phyloP scores from a whole-genome alignment of 2,329 filamentous ascomycete genomes.

The Phialophora verrucosa region DNA sequence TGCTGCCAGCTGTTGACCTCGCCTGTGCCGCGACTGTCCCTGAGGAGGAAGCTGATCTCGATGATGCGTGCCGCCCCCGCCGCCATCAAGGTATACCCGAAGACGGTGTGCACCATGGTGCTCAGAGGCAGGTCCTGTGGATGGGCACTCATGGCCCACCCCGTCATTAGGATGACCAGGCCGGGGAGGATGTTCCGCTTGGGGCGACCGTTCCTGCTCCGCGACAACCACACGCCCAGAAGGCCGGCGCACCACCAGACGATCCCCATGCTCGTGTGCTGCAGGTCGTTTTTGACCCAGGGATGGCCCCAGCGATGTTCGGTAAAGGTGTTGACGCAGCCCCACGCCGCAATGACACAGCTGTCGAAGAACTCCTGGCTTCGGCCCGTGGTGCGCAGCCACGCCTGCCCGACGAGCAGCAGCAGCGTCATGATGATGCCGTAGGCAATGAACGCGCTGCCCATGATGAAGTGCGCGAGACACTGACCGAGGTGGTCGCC shows the following conservation, averaged over 20 bases:
- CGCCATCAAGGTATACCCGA: slow-evolving; percentile 94
- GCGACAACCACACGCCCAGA: slow-evolving; percentile 88
- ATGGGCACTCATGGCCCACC: slow-evolving; percentile 94
- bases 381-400: slow-evolving; percentile 79
- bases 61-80: slow-evolving; percentile 83
- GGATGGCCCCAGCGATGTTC: slow-evolving; percentile 90
- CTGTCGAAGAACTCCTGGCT: slow-evolving; percentile 98
- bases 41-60: slow-evolving; percentile 86
- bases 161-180: slow-evolving; percentile 88
- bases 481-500: slow-evolving; percentile 92
- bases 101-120: slow-evolving; percentile 84
- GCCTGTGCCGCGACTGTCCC: slow-evolving; percentile 71
- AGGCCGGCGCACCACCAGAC: slow-evolving; percentile 97
- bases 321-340: slow-evolving; percentile 96
- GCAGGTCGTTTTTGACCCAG: slow-evolving; percentile 93
- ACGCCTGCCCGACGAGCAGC: slow-evolving; percentile 84
- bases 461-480: slow-evolving; percentile 98
- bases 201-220: slow-evolving; percentile 78
- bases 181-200: slow-evolving; percentile 92
- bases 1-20: slow-evolving; percentile 76
- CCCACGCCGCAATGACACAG: slow-evolving; percentile 88
- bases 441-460: slow-evolving; percentile 92
- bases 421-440: slow-evolving; percentile 85
- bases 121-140: slow-evolving; percentile 83
- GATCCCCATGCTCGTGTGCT: slow-evolving; percentile 99